Base-by-base conservation (phyloP, 768 basidiomycete species). In the Asterophora lycoperdoides region DNA sequence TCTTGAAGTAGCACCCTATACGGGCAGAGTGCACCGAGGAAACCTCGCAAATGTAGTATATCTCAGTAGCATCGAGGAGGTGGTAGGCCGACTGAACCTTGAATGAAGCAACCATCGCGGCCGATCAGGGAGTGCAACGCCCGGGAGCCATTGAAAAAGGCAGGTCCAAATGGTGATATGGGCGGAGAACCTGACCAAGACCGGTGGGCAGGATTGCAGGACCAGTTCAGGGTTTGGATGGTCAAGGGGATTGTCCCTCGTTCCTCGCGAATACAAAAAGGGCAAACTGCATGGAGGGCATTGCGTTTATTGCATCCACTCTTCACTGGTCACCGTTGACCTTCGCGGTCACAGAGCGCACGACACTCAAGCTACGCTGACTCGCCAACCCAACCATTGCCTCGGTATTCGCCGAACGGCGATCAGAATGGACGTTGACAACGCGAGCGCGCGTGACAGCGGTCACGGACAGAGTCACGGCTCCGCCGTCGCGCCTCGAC, bases 321-420 rank as follows among this genome's bases (percentile, higher is more conserved):
- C 6, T 23, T 23, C 23, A 3, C 23, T 6, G 23, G 23, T 23
- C 23, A 3, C 23, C 23, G 23, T 3, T 23, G 23, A 6, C 23
- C 23, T 23, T 23, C 23, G 23, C 23, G 23, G 23, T 23, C 23
- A 6, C 23, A 23, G 23, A 23, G n/a, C 23, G 23, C n/a, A 23
- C 23, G 6, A 23, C 23, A 6, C 23, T 6, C 23, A 23, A 23
- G 23, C 23, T 3, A 23, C 23, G 23, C 23, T 6, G 23, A 23
- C 23, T 23, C 6, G 6, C 23, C 23, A 23, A 2, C 45, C n/a
- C n/a, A n/a, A n/a, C n/a, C n/a, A 7, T 13, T 57, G 14, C 44
- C 60, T 71, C 76, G 73, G 74, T 67, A 75, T 69, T 61, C 60
- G 53, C 78, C 79, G 79, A 77, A 74, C 67, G 68, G 62, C 78